Evolutionary conservation across 164 flowering plant genomes (phyloP), one percentile per base, ranked within the genome.

Genomic region (Kalanchoe fedtschenkoi): DNA sequence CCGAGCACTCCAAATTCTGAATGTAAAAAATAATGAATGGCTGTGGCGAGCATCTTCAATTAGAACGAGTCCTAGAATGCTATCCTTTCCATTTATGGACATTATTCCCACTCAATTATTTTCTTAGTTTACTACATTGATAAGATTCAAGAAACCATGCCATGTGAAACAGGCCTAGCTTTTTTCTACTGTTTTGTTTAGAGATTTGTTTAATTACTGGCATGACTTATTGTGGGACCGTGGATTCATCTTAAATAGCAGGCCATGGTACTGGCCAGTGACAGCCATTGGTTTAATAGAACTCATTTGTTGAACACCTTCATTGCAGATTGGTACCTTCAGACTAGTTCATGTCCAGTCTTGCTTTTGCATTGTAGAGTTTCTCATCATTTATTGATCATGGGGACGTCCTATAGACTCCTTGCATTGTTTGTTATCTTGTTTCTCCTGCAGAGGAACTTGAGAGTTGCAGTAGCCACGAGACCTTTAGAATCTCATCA

Each of bases 161-260:
- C 53, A 44, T 44, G 53, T 44, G 53, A 44, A 44, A n/a, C 8
- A 16, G 21, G n/a, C n/a, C 9, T 47, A 44, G 53, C 22, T 44
- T 44, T 44, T n/a, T 44, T 44, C n/a, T 44, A 44, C 21, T 22
- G 7, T 44, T 42, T 42, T 19, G 8, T 9, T 47, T 47, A 24
- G 30, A 47, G 29, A n/a, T 19, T 44, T 44, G 53, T 44, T n/a
- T 44, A 44, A 44, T 44, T 44, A 19, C 53, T 44, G 53, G 53
- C 53, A 44, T 44, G 9, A 19, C 53, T 44, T 44, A 1, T 5
- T 21, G 55, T 47, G 30, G 53, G 28, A 19, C 53, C 26, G n/a
- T 44, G 53, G 24, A 44, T 44, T 44, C 53, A 6, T 44, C 53
- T 44, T 44, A 44, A 44, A 44, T 44, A 44, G 24, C 24, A 19